Conservation (phyloP, 2,329 filamentous ascomycete species). For the Colletotrichum endophyticum region DNA sequence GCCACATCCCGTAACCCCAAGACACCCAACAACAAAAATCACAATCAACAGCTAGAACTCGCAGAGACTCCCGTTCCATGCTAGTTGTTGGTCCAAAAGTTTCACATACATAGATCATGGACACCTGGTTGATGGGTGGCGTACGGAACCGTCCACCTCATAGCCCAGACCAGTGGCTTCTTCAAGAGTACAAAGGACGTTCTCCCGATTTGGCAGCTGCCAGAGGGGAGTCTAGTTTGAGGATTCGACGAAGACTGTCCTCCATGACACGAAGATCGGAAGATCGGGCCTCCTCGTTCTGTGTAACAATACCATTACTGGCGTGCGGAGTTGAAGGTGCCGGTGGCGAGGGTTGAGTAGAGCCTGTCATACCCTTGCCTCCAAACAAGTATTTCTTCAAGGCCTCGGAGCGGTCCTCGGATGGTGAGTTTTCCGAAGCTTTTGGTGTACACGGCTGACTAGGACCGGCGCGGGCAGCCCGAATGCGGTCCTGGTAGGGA, state of each 20-base stretch:
- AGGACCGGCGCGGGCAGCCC: slow-evolving; percentile 50
- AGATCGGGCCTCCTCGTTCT: slow-evolving; percentile 23
- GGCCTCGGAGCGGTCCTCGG: slow-evolving; percentile 47
- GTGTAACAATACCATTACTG: background rate
- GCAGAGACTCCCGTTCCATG: background rate
- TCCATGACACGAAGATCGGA: slow-evolving; percentile 56
- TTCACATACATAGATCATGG: background rate
- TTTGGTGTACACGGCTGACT: slow-evolving; percentile 8
- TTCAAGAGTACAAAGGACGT: slow-evolving; percentile 14
- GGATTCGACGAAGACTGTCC: slow-evolving; percentile 56
- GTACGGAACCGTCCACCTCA: background rate
- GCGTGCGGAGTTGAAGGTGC: background rate
- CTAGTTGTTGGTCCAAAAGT: background rate
- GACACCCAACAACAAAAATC: slow-evolving; percentile 14
- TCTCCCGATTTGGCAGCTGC: slow-evolving; percentile 25
- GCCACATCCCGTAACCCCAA: slow-evolving; percentile 7
- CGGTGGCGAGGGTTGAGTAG: slow-evolving; percentile 5
- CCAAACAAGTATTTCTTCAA: slow-evolving; percentile 63
- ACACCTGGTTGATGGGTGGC: background rate
- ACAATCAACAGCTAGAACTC: slow-evolving; percentile 10
- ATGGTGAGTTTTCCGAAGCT: slow-evolving; percentile 10
- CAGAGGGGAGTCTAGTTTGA: slow-evolving; percentile 43
- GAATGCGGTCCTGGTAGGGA: slow-evolving; percentile 66
- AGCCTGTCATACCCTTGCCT: slow-evolving; percentile 30
- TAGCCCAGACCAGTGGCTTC: background rate